Percentiles rank a stretch among this genome's conserved stretches.
Evolutionary conservation across 73 alveolate species (phyloP).

Genomic region (Paramecium caudatum): DNA sequence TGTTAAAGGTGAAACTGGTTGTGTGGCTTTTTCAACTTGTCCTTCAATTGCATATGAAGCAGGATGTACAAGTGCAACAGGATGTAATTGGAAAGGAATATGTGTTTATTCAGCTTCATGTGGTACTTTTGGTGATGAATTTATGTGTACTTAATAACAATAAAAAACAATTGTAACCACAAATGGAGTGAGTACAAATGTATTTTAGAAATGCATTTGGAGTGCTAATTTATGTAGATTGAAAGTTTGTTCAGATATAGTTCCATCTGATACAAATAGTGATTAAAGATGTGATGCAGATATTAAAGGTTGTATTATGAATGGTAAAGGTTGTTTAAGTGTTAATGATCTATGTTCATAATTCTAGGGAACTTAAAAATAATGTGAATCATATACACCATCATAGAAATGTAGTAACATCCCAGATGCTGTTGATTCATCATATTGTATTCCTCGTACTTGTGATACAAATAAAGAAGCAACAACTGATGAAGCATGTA

Average conservation of each 20-base stretch:
- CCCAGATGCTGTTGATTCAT: background rate
- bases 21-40: background rate
- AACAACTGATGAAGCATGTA: background rate
- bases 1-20: slow-evolving; percentile 23
- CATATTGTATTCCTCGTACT: background rate
- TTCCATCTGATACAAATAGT: no score
- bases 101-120: slow-evolving; percentile 25
- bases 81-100: slow-evolving; percentile 28
- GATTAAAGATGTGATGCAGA: background rate
- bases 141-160: no score
- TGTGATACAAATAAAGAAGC: background rate
- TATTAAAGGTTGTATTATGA: background rate
- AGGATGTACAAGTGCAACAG: background rate
- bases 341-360: background rate
- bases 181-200: no score
- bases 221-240: background rate
- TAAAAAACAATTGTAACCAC: no score
- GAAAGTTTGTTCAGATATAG: slow-evolving; percentile 27
- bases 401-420: background rate
- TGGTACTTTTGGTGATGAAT: no score
- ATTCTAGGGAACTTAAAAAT: background rate
- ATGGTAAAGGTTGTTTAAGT: slow-evolving; percentile 30
- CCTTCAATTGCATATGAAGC: background rate
- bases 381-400: background rate
- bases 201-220: slow-evolving; percentile 40